A percentile compares a stretch with the other conserved stretches of the same genome.
These are phyloP conservation scores for Ceratopteris richardii DNA, from an alignment of 75 land plant genomes.

Conservation along the genomic window DNA sequence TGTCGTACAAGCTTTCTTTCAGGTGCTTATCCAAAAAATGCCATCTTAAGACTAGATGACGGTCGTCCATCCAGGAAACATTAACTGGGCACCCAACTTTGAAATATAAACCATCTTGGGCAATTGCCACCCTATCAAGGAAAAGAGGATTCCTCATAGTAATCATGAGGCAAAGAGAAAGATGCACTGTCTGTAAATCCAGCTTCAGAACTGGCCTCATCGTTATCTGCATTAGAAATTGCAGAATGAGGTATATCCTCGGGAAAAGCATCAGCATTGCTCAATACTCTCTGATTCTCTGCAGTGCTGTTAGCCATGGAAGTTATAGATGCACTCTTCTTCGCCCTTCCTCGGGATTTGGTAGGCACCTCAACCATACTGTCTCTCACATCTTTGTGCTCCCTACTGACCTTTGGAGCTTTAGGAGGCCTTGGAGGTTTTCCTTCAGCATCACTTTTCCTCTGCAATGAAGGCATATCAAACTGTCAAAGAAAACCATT, in stretches of 20 bases:
- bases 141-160: too few relatives aligned
- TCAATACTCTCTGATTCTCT: background rate
- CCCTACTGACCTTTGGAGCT: slow-evolving; percentile 11
- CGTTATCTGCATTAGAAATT: background rate
- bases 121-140: too few relatives aligned
- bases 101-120: too few relatives aligned
- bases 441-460: slow-evolving; percentile 11
- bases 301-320: background rate
- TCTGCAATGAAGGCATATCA: too few relatives aligned
- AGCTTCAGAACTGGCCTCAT: background rate
- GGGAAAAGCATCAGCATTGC: background rate
- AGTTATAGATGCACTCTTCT: background rate
- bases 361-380: background rate
- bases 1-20: too few relatives aligned
- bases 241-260: background rate
- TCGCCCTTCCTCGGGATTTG: background rate
- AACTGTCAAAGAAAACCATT: background rate
- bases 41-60: too few relatives aligned
- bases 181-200: background rate
- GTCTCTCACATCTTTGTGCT: background rate
- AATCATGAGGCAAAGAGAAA: slow-evolving; percentile 1
- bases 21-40: too few relatives aligned
- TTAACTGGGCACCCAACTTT: too few relatives aligned
- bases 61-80: too few relatives aligned
- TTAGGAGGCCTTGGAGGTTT: slow-evolving; percentile 24